Base-by-base conservation (phyloP, 768 basidiomycete genomes). In the Phaeotremella fagi region DNA sequence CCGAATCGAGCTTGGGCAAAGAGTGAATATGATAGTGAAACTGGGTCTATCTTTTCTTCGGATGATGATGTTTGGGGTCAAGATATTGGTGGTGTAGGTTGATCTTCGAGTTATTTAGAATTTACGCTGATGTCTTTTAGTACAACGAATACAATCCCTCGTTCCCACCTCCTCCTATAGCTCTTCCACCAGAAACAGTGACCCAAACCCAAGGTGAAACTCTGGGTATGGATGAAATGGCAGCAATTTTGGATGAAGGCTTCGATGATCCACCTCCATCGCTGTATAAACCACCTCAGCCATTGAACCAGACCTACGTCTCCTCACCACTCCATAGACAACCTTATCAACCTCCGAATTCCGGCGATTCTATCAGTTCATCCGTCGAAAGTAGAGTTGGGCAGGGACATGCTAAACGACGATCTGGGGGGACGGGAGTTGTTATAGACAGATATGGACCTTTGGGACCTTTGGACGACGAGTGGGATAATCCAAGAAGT, bases 31-130 rank as follows among this genome's bases (percentile, higher is more conserved):
- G 69, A 68, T 11, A 65, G 63, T 11, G 90, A 94, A 68, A 84
- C 87, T 1, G 71, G 82, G 42, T 92, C 90, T 9, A 76, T 91
- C 51, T 78, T 82, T 16, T 90, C 89, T 15, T 63, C 64, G 7
- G 94, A 97, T 29, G 91, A 94, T 37, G 94, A 98, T 68, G 85
- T 90, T 28, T 99, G 92, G 91, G 90, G 91, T 2, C 78, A 82
- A 3, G 92, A 99, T 73, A 90, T 99, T 50, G 92, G 94, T 11
- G 89, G 82, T 23, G 72, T 74, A 48, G 65, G 66, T 68, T 24
- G 15, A 25, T 35, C 27, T n/a, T 27, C 12, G n/a, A 27, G 15
- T 36, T 23, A 27, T 4, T 33, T 27, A 35, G 15, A 6, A 14
- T 25, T 12, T 12, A 24, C 25, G 42, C 44, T 51, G 44, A 37